Base-by-base conservation (phyloP, 148 eudicot species). In the Pharnaceum exiguum region DNA sequence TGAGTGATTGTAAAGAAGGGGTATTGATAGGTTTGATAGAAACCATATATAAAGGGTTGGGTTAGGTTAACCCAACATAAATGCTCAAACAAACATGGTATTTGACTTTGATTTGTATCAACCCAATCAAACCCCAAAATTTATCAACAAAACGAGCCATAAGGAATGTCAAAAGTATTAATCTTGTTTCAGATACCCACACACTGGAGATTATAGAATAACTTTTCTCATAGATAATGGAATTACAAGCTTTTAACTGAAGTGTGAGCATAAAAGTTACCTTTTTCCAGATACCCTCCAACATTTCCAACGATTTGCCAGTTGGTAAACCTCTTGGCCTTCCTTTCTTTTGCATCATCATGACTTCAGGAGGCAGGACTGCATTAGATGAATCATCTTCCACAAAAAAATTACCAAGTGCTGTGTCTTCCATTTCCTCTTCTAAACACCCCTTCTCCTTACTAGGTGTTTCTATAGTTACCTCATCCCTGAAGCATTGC, bases 271-370 rank as follows among this genome's bases (percentile, higher is more conserved):
- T 40, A 28, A 31, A 49, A 57, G n/a, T n/a, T 77, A 93, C 98
- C 98, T 83, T 83, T 75, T 83, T 93, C 98, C 98, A 93, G 40
- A 87, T 79, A 63, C 98, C 98, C 66, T 93, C 98, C 71, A 93
- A 62, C 61, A 76, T 76, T 61, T 79, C 90, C 60, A 87, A 45
- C 52, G 76, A 79, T 67, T 77, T 88, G 51, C 58, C 78, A 60
- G 75, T 72, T 47, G 77, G 71, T 57, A 67, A 38, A 38, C 73
- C 76, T 76, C 60, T 78, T 53, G 79, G 24, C 71, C 63, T 85
- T 55, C 72, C 81, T 66, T 79, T 86, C 74, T 71, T 87, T 62
- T 83, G 86, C 30, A 80, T 40, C 48, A 79, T 80, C 67, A 76
- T 17, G 33, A 79, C 51, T 51, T 71, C 85, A 53, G 80, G 66